Percentiles rank a stretch among this genome's conserved stretches.
Conservation (phyloP, 2,329 filamentous ascomycete genomes). For the Fusarium proliferatum region DNA sequence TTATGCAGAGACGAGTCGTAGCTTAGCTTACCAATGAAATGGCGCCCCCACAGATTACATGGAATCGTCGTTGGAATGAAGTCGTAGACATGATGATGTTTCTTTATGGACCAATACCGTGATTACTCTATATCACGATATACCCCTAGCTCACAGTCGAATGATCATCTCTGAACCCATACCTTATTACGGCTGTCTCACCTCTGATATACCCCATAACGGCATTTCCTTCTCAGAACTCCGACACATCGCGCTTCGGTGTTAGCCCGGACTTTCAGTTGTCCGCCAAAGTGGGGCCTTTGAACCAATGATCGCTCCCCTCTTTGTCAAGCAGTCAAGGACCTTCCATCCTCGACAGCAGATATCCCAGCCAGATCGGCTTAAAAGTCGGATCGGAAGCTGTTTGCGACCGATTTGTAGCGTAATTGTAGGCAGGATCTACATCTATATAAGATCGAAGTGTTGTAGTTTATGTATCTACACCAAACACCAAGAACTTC, state of each 20-base stretch:
- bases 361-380: fast-evolving
- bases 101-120: neutral
- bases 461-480: fast-evolving
- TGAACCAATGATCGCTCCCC: neutral
- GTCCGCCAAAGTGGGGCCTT: neutral
- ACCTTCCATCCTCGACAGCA: neutral
- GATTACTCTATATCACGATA: too few species aligned
- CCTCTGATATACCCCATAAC: fast-evolving
- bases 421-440: fast-evolving
- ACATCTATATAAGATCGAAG: fast-evolving
- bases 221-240: neutral
- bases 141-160: too few species aligned
- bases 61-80: neutral
- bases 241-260: neutral
- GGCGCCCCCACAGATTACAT: fast-evolving
- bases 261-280: neutral
- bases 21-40: neutral
- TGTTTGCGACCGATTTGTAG: fast-evolving
- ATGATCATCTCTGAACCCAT: neutral
- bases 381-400: neutral
- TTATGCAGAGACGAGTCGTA: neutral
- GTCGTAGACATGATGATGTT: neutral
- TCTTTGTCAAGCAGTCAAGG: too few species aligned
- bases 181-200: fast-evolving
- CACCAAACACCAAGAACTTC: neutral